Conservation (phyloP, 352 stramenopile species). For the Aphanomyces astaci region DNA sequence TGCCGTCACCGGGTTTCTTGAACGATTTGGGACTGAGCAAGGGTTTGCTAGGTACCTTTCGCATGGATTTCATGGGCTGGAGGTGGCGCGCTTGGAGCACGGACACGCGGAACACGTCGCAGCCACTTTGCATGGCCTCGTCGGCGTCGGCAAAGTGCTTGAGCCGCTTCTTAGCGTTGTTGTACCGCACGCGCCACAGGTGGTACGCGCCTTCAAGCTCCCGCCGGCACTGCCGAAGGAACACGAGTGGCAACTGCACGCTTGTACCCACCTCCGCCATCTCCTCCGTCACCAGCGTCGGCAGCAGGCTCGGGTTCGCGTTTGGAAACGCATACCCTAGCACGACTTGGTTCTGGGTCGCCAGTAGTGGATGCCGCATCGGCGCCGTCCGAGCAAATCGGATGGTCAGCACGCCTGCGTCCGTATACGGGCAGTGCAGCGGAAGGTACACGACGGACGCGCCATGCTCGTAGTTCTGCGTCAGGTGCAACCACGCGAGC, state of each 20-base stretch:
- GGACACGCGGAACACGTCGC: slow-evolving; percentile 71
- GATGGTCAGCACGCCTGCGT: slow-evolving; percentile 15
- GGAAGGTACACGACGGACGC: slow-evolving; percentile 21
- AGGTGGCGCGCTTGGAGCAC: slow-evolving; percentile 57
- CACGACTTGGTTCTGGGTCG: slow-evolving; percentile 18
- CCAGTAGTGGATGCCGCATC: not conserved
- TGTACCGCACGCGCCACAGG: slow-evolving; percentile 68
- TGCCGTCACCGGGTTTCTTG: not conserved
- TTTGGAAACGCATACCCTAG: slow-evolving; percentile 15
- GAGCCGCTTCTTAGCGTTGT: slow-evolving; percentile 67
- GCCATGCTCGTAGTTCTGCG: slow-evolving; percentile 17
- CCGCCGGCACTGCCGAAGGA: slow-evolving; percentile 59
- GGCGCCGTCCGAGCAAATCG: slow-evolving; percentile 9
- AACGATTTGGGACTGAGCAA: not conserved
- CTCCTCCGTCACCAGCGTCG: slow-evolving; percentile 44
- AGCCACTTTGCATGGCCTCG: slow-evolving; percentile 66
- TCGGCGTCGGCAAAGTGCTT: slow-evolving; percentile 71
- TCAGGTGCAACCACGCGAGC: slow-evolving; percentile 11
- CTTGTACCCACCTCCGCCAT: slow-evolving; percentile 68
- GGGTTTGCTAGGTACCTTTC: not conserved
- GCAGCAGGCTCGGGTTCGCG: not conserved
- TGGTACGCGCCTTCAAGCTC: slow-evolving; percentile 68
- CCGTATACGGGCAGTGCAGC: not conserved
- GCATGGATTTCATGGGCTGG: not conserved
- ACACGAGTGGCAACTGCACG: slow-evolving; percentile 68